Base-by-base conservation (phyloP, 495 filamentous ascomycete genomes). In the Penicillium goetzii region DNA sequence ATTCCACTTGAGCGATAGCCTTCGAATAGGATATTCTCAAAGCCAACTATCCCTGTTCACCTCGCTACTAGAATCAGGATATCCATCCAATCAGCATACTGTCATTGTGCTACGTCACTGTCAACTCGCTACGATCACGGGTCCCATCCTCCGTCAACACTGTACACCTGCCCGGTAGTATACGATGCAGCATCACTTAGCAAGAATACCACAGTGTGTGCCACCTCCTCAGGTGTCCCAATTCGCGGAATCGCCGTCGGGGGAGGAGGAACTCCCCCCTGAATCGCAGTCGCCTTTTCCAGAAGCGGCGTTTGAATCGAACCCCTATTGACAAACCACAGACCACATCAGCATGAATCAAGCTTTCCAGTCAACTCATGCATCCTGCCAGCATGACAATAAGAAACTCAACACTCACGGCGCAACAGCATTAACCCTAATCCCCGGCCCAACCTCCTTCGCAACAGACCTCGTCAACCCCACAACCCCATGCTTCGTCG, bases 361-460 rank as follows among this genome's bases (percentile, higher is more conserved):
- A 59, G 14, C 28, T 12, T 50, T 19, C n/a, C 14, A 41, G 50
- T 40, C 9, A 40, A 12, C 3, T 38, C 14, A 5, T 1, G n/a
- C n/a, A n/a, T 17, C 14, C 36, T 40, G 4, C 10, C 36, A 17
- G 17, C 12, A 40, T 4, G 4, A 40, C 43, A 28, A 61, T 5
- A 33, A 52, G 25, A 52, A 52, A 1, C 41, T 38, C 64, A 9
- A 78, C 80, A 78, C 81, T 75, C 59, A 83, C 65, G 83, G 84
- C 2, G 82, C 83, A 56, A 86, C 78, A 3, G 80, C 77, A 72
- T 90, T 90, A 28, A 89, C 80, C 57, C 87, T 73, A 61, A 89
- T 81, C 21, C 73, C 76, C 50, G 76, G 80, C 11, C 85, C 85
- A 52, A 80, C 81, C 70, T 89, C 86, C 58, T 80, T 83, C 3